phyloP scores from a whole-genome alignment of 345 rosid species.

The Camelina neglecta region DNA sequence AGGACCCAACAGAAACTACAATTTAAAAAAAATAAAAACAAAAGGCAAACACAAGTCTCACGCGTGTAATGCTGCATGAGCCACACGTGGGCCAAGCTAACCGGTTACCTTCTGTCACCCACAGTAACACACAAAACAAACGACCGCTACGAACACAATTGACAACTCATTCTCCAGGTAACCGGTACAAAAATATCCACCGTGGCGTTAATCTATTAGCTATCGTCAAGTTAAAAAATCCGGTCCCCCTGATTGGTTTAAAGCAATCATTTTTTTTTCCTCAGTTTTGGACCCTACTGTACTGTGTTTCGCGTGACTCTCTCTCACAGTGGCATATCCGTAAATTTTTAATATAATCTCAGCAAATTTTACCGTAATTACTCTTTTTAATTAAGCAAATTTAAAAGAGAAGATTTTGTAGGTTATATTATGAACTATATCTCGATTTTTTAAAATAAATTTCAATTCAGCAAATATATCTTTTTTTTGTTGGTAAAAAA shows the following conservation, averaged over 20 bases:
- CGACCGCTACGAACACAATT: slow-evolving; percentile 24
- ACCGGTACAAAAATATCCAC: slow-evolving; percentile 31
- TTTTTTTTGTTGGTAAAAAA: too few relatives aligned
- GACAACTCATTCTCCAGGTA: slow-evolving; percentile 33
- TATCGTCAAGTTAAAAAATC: not conserved
- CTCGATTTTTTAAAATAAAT: not conserved
- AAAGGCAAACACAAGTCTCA: slow-evolving; percentile 46
- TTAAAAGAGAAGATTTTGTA: slow-evolving; percentile 7
- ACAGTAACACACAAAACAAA: slow-evolving; percentile 21
- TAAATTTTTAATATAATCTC: not conserved
- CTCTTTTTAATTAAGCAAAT: slow-evolving; percentile 3
- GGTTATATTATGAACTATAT: not conserved
- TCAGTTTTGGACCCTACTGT: slow-evolving; percentile 20
- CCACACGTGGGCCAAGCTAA: slow-evolving; percentile 48
- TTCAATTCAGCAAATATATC: too few relatives aligned
- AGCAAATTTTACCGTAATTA: not conserved
- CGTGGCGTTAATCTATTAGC: not conserved
- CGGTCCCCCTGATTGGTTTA: slow-evolving; percentile 30
- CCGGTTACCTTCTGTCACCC: slow-evolving; percentile 41
- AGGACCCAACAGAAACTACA: slow-evolving; percentile 16
- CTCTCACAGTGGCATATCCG: slow-evolving; percentile 27
- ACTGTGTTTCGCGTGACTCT: slow-evolving; percentile 39
- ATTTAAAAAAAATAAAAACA: not conserved
- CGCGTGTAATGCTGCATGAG: slow-evolving; percentile 43
- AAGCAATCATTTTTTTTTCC: slow-evolving; percentile 30